Evolutionary conservation across 2,329 filamentous ascomycete species (phyloP).

Genomic region (Graphilbum fragrans): DNA sequence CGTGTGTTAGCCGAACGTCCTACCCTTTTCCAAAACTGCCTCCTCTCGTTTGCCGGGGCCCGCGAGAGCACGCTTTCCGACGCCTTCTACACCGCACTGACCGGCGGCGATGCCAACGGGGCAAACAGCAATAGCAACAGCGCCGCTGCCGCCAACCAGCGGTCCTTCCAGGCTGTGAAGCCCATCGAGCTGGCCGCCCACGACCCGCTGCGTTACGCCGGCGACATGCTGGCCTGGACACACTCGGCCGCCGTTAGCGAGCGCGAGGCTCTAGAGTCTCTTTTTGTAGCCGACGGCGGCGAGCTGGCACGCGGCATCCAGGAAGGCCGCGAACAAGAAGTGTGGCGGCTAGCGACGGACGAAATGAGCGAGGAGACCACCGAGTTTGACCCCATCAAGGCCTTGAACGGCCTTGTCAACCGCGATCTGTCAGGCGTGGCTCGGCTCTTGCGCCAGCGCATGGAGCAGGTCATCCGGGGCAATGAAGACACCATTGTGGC

Average conservation of each 20-base stretch:
- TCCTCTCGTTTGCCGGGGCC: constrained; percentile 87
- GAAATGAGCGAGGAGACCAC: constrained; percentile 39
- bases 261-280: constrained; percentile 76
- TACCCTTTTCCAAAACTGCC: constrained; percentile 80
- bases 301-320: constrained; percentile 76
- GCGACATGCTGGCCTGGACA: constrained; percentile 96
- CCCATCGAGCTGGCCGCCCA: constrained; percentile 92
- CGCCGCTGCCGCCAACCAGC: neutral
- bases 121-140: neutral
- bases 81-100: constrained; percentile 78
- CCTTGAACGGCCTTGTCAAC: constrained; percentile 76
- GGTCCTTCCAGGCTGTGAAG: constrained; percentile 53
- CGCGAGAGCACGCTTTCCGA: constrained; percentile 79
- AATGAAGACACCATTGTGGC: constrained; percentile 82
- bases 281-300: constrained; percentile 85
- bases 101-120: constrained; percentile 34
- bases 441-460: constrained; percentile 73
- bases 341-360: constrained; percentile 60
- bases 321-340: constrained; percentile 67
- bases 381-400: constrained; percentile 68
- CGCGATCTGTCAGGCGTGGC: constrained; percentile 72
- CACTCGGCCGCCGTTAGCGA: constrained; percentile 93
- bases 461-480: constrained; percentile 84
- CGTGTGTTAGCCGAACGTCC: constrained; percentile 82
- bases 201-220: constrained; percentile 80